These are phyloP conservation scores for Microdochium bolleyi DNA, from an alignment of 2,329 filamentous ascomycete genomes.

Conservation along the genomic window DNA sequence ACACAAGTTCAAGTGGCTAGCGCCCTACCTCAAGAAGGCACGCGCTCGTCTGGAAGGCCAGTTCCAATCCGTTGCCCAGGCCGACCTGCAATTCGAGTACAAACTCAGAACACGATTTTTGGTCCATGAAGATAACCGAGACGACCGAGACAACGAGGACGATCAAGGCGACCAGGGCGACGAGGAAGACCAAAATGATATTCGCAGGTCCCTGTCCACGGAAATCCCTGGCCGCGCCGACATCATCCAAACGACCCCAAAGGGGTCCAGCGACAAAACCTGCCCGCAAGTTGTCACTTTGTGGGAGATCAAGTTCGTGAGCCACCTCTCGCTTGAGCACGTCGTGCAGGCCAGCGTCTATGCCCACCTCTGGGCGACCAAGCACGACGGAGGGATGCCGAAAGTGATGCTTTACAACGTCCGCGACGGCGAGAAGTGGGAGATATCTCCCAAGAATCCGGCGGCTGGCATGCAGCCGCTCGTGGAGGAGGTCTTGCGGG, in stretches of 20 bases:
- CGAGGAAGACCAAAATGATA: not conserved
- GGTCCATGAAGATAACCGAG: not conserved
- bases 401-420: constrained; percentile 17
- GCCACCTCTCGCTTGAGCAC: constrained; percentile 13
- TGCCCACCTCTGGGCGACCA: constrained; percentile 10
- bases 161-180: no score
- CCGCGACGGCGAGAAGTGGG: constrained; percentile 14
- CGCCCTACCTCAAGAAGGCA: constrained; percentile 9
- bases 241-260: constrained; percentile 1
- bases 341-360: constrained; percentile 16
- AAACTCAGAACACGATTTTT: not conserved
- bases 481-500: constrained; percentile 8
- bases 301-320: constrained; percentile 23
- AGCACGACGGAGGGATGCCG: constrained; percentile 4
- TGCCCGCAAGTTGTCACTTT: constrained; percentile 4
- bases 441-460: constrained; percentile 7
- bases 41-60: constrained; percentile 10
- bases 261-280: not conserved
- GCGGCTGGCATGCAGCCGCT: constrained; percentile 4
- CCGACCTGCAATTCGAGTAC: constrained; percentile 1
- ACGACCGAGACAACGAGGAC: no score
- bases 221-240: not conserved
- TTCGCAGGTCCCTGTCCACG: not conserved
- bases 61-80: constrained; percentile 1
- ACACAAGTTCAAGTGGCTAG: constrained; percentile 18